phyloP scores from a whole-genome alignment of 73 alveolate genomes.

The Vitrella brassicaformis region DNA sequence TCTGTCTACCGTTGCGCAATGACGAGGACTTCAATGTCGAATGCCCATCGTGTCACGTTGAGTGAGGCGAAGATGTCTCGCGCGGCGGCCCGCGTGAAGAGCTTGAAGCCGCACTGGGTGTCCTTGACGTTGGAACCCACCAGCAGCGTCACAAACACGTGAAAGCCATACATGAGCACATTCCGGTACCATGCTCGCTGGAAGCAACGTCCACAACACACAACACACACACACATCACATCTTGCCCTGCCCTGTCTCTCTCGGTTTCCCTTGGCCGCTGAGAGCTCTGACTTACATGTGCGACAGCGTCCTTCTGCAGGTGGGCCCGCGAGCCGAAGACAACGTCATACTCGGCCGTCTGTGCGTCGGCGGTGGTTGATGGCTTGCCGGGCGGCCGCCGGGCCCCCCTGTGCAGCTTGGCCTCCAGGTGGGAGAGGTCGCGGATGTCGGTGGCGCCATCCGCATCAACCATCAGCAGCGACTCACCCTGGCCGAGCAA shows the following conservation, averaged over 20 bases:
- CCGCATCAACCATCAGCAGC: constrained; percentile 68
- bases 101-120: constrained; percentile 79
- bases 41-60: background rate
- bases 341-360: constrained; percentile 11
- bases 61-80: background rate
- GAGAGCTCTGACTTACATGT: constrained; percentile 44
- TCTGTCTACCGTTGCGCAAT: no score
- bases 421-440: constrained; percentile 39
- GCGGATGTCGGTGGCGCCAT: constrained; percentile 69
- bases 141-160: constrained; percentile 29
- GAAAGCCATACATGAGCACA: constrained; percentile 26
- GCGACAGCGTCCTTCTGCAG: constrained; percentile 13
- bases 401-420: background rate
- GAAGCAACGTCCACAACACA: background rate
- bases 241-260: constrained; percentile 19
- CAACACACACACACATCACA: background rate
- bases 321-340: constrained; percentile 24
- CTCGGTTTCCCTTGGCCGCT: constrained; percentile 41
- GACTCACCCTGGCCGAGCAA: constrained; percentile 42
- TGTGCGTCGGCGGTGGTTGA: background rate
- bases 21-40: background rate
- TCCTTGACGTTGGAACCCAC: constrained; percentile 53
- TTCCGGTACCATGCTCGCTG: constrained; percentile 25
- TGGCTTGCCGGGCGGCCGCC: background rate
- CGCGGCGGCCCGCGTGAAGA: constrained; percentile 33